A percentile compares a stretch with the other conserved stretches of the same genome.
phyloP scores from a whole-genome alignment of 2,329 filamentous ascomycete species.

The Elsinoe arachidis region DNA sequence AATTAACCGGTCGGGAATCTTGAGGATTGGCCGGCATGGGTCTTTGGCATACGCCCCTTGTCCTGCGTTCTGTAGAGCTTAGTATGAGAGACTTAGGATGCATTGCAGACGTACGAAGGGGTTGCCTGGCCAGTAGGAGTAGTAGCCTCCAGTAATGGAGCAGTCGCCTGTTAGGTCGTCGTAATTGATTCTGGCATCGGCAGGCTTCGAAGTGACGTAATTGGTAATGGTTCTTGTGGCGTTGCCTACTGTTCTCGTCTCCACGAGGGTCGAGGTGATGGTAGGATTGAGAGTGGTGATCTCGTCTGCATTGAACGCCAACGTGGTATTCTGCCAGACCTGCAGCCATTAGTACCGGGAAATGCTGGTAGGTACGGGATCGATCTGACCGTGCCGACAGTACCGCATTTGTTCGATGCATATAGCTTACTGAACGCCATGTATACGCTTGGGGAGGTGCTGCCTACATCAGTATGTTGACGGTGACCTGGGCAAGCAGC shows the following conservation, averaged over 20 bases:
- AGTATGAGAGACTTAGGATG: neutral
- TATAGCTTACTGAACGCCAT: conserved; percentile 14
- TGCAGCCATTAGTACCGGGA: neutral
- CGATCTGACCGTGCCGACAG: conserved; percentile 8
- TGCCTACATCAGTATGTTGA: neutral
- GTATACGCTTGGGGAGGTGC: conserved; percentile 16
- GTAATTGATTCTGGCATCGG: conserved; percentile 3
- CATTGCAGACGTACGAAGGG: neutral
- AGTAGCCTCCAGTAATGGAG: conserved; percentile 3
- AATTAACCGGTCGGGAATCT: neutral
- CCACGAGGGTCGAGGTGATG: conserved; percentile 9
- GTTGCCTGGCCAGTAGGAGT: conserved; percentile 15
- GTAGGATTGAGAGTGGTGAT: conserved; percentile 15
- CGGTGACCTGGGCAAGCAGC: neutral
- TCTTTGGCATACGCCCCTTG: neutral
- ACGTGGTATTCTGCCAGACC: conserved; percentile 13
- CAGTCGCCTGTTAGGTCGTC: conserved; percentile 14
- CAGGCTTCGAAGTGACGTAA: conserved; percentile 12
- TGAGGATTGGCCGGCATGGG: neutral
- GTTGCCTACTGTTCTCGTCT: neutral
- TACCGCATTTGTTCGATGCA: conserved; percentile 14
- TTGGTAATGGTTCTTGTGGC: neutral
- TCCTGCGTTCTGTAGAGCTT: neutral
- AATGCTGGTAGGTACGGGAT: neutral
- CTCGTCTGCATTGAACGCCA: conserved; percentile 13